Conservation (phyloP, 73 alveolate genomes). For the Stentor roeselii region DNA sequence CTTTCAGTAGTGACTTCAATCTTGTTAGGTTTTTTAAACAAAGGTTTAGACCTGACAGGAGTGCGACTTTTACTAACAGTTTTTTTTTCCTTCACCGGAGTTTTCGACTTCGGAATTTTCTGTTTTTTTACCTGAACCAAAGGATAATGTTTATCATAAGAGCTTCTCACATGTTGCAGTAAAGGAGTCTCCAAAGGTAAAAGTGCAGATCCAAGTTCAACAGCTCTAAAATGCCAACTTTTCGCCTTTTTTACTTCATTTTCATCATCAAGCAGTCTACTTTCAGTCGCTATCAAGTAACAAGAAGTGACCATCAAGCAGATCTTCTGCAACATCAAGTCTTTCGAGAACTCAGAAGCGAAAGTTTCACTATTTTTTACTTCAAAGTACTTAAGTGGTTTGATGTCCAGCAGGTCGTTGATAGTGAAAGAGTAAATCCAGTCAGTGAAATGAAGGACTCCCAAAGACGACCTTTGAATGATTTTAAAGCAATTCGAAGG, state of each 20-base stretch:
- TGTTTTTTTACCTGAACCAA: not conserved
- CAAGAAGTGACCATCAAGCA: slow-evolving; percentile 69
- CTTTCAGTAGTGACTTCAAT: not conserved
- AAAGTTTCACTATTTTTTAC: slow-evolving; percentile 17
- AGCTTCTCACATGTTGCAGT: not conserved
- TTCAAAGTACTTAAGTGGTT: slow-evolving; percentile 64
- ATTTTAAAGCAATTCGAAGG: not conserved
- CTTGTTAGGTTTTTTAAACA: not conserved
- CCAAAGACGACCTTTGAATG: not conserved
- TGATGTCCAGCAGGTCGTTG: slow-evolving; percentile 45
- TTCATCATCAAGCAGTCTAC: slow-evolving; percentile 66
- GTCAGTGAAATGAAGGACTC: slow-evolving; percentile 55
- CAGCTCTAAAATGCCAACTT: slow-evolving; percentile 85
- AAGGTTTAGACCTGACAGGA: not conserved
- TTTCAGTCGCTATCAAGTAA: slow-evolving; percentile 88
- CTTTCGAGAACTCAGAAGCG: slow-evolving; percentile 51
- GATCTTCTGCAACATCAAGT: slow-evolving; percentile 43
- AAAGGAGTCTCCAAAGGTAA: slow-evolving; percentile 32
- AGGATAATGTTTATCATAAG: slow-evolving; percentile 14
- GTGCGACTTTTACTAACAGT: not conserved
- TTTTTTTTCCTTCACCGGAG: not conserved
- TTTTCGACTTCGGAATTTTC: not conserved
- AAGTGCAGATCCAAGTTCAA: slow-evolving; percentile 74
- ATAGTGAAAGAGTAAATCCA: slow-evolving; percentile 45
- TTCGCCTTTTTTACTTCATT: slow-evolving; percentile 52